phyloP scores from a whole-genome alignment of 2,329 filamentous ascomycete genomes.

The Fusarium oligoseptatum region DNA sequence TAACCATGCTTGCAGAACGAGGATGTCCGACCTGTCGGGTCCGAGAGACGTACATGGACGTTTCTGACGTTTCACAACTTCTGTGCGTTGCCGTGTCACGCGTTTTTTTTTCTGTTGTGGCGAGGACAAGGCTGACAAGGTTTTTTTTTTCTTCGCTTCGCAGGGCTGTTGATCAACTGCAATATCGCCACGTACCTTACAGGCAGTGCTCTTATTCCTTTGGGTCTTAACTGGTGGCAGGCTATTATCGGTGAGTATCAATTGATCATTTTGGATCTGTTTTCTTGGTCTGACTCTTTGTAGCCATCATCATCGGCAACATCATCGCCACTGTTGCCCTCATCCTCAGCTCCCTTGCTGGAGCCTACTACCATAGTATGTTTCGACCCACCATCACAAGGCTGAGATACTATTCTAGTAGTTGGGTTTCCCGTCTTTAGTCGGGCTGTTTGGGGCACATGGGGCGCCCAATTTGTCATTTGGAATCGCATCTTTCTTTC shows the following conservation, averaged over 20 bases:
- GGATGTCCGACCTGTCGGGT: slow-evolving; percentile 63
- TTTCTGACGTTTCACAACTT: slow-evolving; percentile 59
- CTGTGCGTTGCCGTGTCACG: slow-evolving; percentile 48
- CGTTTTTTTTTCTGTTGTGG: neutral
- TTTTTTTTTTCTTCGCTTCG: neutral
- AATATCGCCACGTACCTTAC: slow-evolving; percentile 58
- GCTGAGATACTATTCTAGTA: slow-evolving; percentile 20
- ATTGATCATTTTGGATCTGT: neutral
- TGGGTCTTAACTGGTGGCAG: slow-evolving; percentile 59
- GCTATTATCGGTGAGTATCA: slow-evolving; percentile 53
- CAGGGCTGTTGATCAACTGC: slow-evolving; percentile 62
- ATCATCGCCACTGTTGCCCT: slow-evolving; percentile 55
- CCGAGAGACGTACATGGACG: slow-evolving; percentile 58
- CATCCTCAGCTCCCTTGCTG: slow-evolving; percentile 59
- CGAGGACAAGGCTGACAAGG: neutral
- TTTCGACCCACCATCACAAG: neutral
- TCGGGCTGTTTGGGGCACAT: slow-evolving; percentile 56
- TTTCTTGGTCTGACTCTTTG: neutral
- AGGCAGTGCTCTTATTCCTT: slow-evolving; percentile 57
- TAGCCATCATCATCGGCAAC: slow-evolving; percentile 55
- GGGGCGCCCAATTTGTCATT: slow-evolving; percentile 58
- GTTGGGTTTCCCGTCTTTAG: slow-evolving; percentile 57
- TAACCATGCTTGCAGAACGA: slow-evolving; percentile 55
- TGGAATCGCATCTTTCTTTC: slow-evolving; percentile 59
- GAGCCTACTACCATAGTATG: slow-evolving; percentile 57